Evolutionary conservation across 352 stramenopile species (phyloP).

Genomic region (Thraustochytrium striatum): DNA sequence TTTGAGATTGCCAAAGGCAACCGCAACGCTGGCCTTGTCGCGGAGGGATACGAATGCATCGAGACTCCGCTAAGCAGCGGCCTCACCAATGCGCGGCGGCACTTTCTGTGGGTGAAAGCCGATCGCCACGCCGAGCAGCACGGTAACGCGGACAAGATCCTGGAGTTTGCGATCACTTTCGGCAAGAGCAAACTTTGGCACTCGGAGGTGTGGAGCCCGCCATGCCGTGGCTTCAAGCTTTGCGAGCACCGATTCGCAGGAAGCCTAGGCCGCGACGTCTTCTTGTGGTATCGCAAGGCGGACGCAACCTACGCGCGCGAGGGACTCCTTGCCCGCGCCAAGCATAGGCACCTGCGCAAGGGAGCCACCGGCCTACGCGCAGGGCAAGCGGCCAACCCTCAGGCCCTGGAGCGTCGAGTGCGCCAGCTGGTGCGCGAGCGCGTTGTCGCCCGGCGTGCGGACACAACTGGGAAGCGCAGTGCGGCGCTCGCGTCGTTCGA

Average conservation of each 20-base stretch:
- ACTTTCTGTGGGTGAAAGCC: slow-evolving; percentile 19
- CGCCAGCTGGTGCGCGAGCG: slow-evolving; percentile 8
- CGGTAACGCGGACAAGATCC: not conserved
- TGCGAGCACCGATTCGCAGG: not conserved
- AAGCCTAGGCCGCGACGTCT: not conserved
- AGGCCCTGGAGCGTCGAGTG: slow-evolving; percentile 5
- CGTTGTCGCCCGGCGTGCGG: not conserved
- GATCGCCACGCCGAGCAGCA: not conserved
- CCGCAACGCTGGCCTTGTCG: slow-evolving; percentile 14
- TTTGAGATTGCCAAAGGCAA: not conserved
- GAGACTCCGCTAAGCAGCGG: not conserved
- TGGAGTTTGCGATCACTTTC: slow-evolving; percentile 5
- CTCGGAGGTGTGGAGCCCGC: slow-evolving; percentile 15
- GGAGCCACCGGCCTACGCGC: no score
- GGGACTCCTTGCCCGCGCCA: no score
- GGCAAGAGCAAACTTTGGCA: not conserved
- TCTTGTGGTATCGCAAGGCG: slow-evolving; percentile 41
- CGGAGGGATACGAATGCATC: slow-evolving; percentile 21
- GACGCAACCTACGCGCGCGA: slow-evolving; percentile 44
- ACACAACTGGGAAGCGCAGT: not conserved
- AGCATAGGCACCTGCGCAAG: not conserved
- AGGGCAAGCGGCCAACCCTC: not conserved
- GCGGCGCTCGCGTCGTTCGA: not conserved
- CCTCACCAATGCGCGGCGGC: not conserved
- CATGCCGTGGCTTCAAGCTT: slow-evolving; percentile 37